Evolutionary conservation across 768 basidiomycete species (phyloP).

Genomic region (Leucosporidium creatinivorum): DNA sequence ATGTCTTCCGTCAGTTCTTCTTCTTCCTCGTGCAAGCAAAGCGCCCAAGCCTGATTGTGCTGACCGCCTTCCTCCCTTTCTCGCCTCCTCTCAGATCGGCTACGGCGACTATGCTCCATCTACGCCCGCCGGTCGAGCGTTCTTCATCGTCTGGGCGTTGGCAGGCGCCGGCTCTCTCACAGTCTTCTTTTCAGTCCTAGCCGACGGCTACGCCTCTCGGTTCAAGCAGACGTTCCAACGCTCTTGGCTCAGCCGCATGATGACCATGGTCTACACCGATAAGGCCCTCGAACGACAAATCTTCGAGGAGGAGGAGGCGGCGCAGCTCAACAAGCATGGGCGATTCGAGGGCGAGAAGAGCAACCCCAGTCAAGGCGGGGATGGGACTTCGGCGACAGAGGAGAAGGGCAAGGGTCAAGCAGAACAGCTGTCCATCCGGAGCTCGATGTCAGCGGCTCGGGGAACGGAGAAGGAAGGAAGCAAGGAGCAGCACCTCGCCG

Average conservation of each 20-base stretch:
- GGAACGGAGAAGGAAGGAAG: too few species aligned
- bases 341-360: background rate
- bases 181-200: constrained; percentile 22
- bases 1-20: too few species aligned
- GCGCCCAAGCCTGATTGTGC: too few species aligned
- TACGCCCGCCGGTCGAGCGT: constrained; percentile 24
- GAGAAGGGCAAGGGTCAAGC: background rate
- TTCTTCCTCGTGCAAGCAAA: too few species aligned
- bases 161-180: constrained; percentile 15
- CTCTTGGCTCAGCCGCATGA: background rate
- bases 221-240: constrained; percentile 26
- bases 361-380: too few species aligned
- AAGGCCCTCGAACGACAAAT: too few species aligned
- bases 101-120: constrained; percentile 14
- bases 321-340: too few species aligned
- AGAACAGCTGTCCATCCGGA: too few species aligned
- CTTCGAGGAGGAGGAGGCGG: too few species aligned
- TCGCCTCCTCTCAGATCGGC: constrained; percentile 18
- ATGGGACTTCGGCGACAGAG: too few species aligned
- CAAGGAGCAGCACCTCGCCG: background rate
- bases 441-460: too few species aligned
- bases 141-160: constrained; percentile 21
- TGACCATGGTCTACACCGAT: background rate
- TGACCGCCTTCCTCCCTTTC: background rate
- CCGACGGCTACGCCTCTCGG: constrained; percentile 11